phyloP scores from a whole-genome alignment of 2,329 filamentous ascomycete species.

The Chaetomiaceae sp. region DNA sequence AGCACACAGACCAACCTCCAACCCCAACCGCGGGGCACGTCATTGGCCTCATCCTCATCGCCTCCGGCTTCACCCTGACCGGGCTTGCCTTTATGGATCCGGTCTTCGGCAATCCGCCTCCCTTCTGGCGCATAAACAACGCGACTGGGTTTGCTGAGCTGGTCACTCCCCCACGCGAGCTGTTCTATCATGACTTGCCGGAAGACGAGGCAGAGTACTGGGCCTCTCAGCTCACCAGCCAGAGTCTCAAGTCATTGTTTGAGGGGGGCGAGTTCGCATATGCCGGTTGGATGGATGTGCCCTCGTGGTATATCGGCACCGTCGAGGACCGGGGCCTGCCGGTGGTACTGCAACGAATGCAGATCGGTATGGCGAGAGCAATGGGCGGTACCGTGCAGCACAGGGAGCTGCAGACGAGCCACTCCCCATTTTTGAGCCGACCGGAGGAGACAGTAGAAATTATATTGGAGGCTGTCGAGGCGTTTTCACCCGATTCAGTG shows the following conservation, averaged over 20 bases:
- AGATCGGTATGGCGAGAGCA: conserved; percentile 37
- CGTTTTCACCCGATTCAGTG: conserved; percentile 18
- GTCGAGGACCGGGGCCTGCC: conserved; percentile 40
- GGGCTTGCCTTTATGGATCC: conserved; percentile 40
- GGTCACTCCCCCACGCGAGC: conserved; percentile 33
- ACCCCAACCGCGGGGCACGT: conserved; percentile 33
- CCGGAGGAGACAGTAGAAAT: conserved; percentile 38
- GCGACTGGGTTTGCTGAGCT: conserved; percentile 41
- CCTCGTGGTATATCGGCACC: conserved; percentile 44
- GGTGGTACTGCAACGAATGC: conserved; percentile 36
- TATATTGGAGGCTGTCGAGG: conserved; percentile 36
- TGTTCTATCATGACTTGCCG: conserved; percentile 50
- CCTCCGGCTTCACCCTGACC: conserved; percentile 39
- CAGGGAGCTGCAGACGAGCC: conserved; percentile 41
- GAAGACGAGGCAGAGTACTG: conserved; percentile 40
- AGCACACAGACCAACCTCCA: background rate
- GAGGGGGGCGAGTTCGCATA: conserved; percentile 43
- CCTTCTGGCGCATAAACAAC: conserved; percentile 37
- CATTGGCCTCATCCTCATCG: conserved; percentile 42
- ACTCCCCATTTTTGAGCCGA: conserved; percentile 47
- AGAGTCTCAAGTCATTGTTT: conserved; percentile 42
- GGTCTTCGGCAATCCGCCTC: conserved; percentile 40
- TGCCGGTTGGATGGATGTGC: conserved; percentile 45
- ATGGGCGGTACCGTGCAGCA: conserved; percentile 36
- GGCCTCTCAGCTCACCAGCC: conserved; percentile 37